Evolutionary conservation across 2,329 filamentous ascomycete genomes (phyloP).

Genomic region (Chaetomiaceae sp.): DNA sequence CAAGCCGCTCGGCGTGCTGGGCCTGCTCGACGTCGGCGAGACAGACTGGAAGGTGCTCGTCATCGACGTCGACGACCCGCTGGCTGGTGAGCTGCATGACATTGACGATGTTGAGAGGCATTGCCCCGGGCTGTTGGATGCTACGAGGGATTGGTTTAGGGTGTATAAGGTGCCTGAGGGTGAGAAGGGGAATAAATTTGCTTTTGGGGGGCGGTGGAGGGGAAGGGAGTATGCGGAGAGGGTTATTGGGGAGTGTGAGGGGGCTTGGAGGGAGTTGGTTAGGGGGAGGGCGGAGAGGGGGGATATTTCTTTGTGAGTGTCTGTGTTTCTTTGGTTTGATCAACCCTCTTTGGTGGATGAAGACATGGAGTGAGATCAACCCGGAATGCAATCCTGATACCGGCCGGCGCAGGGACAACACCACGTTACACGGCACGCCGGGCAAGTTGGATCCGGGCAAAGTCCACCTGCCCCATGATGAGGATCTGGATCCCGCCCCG

Average conservation of each 20-base stretch:
- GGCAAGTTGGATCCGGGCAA: conserved; percentile 19
- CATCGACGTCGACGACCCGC: conserved; percentile 93
- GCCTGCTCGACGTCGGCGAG: conserved; percentile 95
- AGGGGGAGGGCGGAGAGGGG: conserved; percentile 76
- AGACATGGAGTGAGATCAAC: no score
- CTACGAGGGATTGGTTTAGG: conserved; percentile 99
- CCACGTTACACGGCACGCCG: conserved; percentile 19
- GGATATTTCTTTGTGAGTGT: conserved; percentile 72
- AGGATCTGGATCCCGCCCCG: conserved; percentile 77
- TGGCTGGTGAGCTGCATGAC: conserved; percentile 92
- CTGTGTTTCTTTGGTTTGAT: no score
- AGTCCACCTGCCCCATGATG: conserved; percentile 56
- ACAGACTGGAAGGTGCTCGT: conserved; percentile 99
- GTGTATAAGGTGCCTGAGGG: conserved; percentile 99
- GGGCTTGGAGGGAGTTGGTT: conserved; percentile 94
- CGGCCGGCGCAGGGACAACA: conserved; percentile 29
- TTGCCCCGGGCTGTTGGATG: conserved; percentile 88
- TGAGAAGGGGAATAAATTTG: conserved; percentile 99
- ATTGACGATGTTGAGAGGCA: conserved; percentile 97
- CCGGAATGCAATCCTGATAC: no score
- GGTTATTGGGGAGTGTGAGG: conserved; percentile 86
- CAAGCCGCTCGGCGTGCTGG: conserved; percentile 98
- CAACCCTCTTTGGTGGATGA: no score
- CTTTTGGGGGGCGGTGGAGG: conserved; percentile 99
- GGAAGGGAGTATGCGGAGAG: conserved; percentile 98